Percentiles rank a stretch among this genome's conserved stretches.
Evolutionary conservation across 2,329 filamentous ascomycete genomes (phyloP).

Genomic region (Furcasterigmium furcatum): DNA sequence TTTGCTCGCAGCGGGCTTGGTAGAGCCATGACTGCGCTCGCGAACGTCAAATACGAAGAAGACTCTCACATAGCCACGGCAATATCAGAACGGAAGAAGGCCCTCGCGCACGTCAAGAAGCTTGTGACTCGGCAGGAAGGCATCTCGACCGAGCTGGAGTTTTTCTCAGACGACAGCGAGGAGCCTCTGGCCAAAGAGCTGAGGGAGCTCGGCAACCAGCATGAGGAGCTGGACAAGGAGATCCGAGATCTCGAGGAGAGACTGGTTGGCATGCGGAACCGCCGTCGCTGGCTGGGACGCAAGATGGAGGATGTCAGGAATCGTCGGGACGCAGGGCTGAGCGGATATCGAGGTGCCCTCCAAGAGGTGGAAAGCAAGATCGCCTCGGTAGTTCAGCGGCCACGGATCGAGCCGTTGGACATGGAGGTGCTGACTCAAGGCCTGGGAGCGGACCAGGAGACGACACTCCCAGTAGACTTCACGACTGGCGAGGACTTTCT

Average conservation of each 20-base stretch:
- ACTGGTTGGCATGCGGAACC: constrained; percentile 56
- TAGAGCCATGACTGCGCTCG: constrained; percentile 60
- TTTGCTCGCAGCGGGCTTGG: constrained; percentile 64
- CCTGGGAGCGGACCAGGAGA: background rate
- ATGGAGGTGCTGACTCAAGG: constrained; percentile 31
- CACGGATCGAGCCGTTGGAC: constrained; percentile 52
- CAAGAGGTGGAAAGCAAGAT: constrained; percentile 64
- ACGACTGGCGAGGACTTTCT: constrained; percentile 49
- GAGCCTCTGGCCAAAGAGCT: constrained; percentile 61
- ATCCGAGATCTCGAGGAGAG: constrained; percentile 65
- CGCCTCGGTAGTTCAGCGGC: constrained; percentile 52
- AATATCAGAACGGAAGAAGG: constrained; percentile 51
- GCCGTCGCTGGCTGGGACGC: constrained; percentile 55
- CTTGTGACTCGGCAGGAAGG: constrained; percentile 47
- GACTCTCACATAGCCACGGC: constrained; percentile 56
- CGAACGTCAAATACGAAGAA: constrained; percentile 66
- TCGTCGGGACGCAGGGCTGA: constrained; percentile 66
- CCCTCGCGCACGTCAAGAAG: constrained; percentile 54
- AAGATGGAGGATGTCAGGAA: constrained; percentile 63
- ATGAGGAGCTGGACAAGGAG: constrained; percentile 51
- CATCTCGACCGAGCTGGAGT: constrained; percentile 47
- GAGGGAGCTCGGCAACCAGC: constrained; percentile 53
- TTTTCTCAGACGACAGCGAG: constrained; percentile 52
- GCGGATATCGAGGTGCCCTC: constrained; percentile 66
- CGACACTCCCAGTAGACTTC: background rate